Base-by-base conservation (phyloP, 2,329 filamentous ascomycete species). In the Emergomyces africanus region DNA sequence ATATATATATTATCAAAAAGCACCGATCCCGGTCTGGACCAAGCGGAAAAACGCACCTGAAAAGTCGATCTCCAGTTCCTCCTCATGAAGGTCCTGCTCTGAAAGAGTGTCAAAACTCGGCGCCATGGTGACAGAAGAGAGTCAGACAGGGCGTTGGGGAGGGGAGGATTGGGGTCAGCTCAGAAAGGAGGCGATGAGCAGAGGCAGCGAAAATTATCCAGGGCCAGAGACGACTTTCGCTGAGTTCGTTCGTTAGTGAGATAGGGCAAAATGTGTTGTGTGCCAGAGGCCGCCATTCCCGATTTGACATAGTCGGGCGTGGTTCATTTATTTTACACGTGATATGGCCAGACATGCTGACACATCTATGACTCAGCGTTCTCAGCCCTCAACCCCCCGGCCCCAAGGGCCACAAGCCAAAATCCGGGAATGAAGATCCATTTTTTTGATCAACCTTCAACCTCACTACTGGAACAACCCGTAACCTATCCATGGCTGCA, bases 1-100 rank as follows among this genome's bases (percentile, higher is more conserved):
- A 62, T 55, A 35, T 35, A 35, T 8, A 35, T 35, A 35, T 35
- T 9, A 59, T n/a, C n/a, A n/a, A n/a, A 58, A 62, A 61, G 54
- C 61, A 57, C 56, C 58, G 35, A 25, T 25, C 60, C 54, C 30
- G 37, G 37, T 25, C 53, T 50, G 35, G 35, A 58, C 61, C 61
- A 20, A 54, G 30, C 60, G 58, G 59, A 60, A 63, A 60, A 23
- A 37, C 76, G 62, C 69, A 79, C 79, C 80, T 67, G 89, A 92
- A 74, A 95, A 90, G 74, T 97, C 92, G 75, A 97, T 87, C 73
- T 96, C 90, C 71, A 91, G 87, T 73, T 96, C 91, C 73, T 87
- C 88, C 72, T 91, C 87, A 70, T 94, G 90, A 74, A 92, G 86
- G 74, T 96, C 89, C 69, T 92, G 89, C 75, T 96, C 90, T 75